Percentiles rank a stretch among this genome's conserved stretches.
These are phyloP conservation scores for Tylopilus vinaceipallidus DNA, from an alignment of 768 basidiomycete genomes.

Conservation along the genomic window DNA sequence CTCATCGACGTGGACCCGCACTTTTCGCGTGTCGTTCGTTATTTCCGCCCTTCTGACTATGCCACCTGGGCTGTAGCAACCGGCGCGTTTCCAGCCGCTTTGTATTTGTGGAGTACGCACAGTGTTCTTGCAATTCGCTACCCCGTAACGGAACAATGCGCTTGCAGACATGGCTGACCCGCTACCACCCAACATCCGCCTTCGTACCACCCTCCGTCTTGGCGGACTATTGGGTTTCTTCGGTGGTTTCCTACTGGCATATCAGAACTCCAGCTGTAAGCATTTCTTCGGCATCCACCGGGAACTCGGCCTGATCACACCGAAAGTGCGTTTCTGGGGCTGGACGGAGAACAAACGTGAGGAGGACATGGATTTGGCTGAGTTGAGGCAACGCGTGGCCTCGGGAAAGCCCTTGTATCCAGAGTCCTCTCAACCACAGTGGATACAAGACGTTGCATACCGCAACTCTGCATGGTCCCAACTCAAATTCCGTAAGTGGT, in stretches of 20 bases:
- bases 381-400: constrained; percentile 69
- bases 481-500: constrained; percentile 82
- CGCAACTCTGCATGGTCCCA: constrained; percentile 93
- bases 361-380: constrained; percentile 70
- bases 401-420: constrained; percentile 89
- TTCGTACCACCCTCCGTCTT: constrained; percentile 44
- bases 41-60: constrained; percentile 88
- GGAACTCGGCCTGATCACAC: constrained; percentile 13
- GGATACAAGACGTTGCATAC: constrained; percentile 85
- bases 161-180: constrained; percentile 47
- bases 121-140: constrained; percentile 2
- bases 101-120: constrained; percentile 77
- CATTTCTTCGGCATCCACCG: constrained; percentile 5
- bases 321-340: constrained; percentile 88
- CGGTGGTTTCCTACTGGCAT: constrained; percentile 91
- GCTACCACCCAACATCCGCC: constrained; percentile 33
- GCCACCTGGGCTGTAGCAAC: constrained; percentile 79
- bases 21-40: constrained; percentile 79
- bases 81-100: constrained; percentile 73
- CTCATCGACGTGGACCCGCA: constrained; percentile 95
- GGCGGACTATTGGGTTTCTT: constrained; percentile 80
- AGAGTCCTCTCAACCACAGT: constrained; percentile 72
- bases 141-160: constrained; percentile 10
- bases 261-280: constrained; percentile 87
- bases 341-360: constrained; percentile 90